Percentiles rank a stretch among this genome's conserved stretches.
These are phyloP conservation scores for Mrakia frigida DNA, from an alignment of 768 basidiomycete species.

Conservation along the genomic window DNA sequence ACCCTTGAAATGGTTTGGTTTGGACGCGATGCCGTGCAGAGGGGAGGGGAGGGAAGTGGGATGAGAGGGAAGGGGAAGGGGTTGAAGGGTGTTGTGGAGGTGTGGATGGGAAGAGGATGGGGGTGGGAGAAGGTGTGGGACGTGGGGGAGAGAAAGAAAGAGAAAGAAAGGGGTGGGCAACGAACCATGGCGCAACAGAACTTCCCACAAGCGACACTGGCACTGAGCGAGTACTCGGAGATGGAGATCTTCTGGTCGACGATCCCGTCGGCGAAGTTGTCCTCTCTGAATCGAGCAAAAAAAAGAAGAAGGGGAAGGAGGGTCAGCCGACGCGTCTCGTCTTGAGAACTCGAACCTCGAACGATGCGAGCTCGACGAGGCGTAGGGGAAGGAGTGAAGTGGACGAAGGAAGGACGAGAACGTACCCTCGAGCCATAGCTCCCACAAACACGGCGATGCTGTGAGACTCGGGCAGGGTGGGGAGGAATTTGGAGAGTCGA, in stretches of 20 bases:
- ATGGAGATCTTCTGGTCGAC: constrained; percentile 97
- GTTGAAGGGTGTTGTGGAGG: neutral
- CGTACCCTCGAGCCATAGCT: constrained; percentile 86
- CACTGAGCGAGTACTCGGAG: constrained; percentile 86
- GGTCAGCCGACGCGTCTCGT: neutral
- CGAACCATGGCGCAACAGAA: constrained; percentile 34
- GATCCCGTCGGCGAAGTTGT: constrained; percentile 91
- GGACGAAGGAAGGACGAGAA: neutral
- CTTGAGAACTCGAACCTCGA: too few species aligned
- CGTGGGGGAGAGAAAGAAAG: neutral
- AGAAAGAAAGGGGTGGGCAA: neutral
- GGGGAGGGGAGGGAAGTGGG: neutral
- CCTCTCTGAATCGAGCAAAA: constrained; percentile 50
- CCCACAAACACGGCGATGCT: constrained; percentile 93
- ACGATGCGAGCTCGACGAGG: neutral
- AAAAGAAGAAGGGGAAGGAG: neutral
- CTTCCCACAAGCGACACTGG: constrained; percentile 43
- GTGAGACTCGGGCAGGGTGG: constrained; percentile 78
- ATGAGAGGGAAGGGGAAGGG: neutral
- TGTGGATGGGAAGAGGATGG: neutral
- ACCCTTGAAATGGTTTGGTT: neutral
- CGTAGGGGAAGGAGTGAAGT: neutral
- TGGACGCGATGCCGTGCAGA: neutral
- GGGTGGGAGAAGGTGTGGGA: too few species aligned
- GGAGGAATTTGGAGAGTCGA: constrained; percentile 75